A percentile compares a stretch with the other conserved stretches of the same genome.
Conservation (phyloP, 108 stramenopile genomes). For the Fragilariopsis cylindrus region DNA sequence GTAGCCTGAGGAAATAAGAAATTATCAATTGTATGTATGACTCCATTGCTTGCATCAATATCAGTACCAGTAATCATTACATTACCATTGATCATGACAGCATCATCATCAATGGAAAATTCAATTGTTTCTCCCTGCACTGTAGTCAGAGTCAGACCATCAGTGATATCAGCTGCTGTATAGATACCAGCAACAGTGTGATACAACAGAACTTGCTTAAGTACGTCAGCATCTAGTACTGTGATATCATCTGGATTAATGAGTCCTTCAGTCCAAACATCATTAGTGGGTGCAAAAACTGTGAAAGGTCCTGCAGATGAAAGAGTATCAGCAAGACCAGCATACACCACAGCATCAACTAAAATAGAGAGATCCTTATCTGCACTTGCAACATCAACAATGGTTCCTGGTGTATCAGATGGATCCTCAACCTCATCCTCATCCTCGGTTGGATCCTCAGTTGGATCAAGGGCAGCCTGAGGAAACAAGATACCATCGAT, state of each 20-base stretch:
- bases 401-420: no score
- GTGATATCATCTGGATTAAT: slow-evolving; percentile 21
- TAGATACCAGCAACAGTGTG: slow-evolving; percentile 39
- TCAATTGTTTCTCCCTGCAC: slow-evolving; percentile 14
- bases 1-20: slow-evolving; percentile 16
- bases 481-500: slow-evolving; percentile 26
- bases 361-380: not conserved
- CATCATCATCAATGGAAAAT: slow-evolving; percentile 19
- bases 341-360: not conserved
- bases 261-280: slow-evolving; percentile 27
- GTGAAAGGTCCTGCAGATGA: slow-evolving; percentile 34
- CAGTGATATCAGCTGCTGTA: slow-evolving; percentile 3
- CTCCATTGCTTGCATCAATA: slow-evolving; percentile 21
- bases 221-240: slow-evolving; percentile 15
- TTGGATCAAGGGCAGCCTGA: not conserved
- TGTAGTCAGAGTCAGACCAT: slow-evolving; percentile 15
- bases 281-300: slow-evolving; percentile 52
- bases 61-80: slow-evolving; percentile 21
- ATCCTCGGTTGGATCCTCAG: not conserved
- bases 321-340: slow-evolving; percentile 29
- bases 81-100: slow-evolving; percentile 27
- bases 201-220: slow-evolving; percentile 33
- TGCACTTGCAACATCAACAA: slow-evolving; percentile 14
- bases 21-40: slow-evolving; percentile 24
- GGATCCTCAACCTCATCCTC: no score